These are phyloP conservation scores for Phytophthora uliginosa DNA, from an alignment of 352 stramenopile genomes.

Conservation along the genomic window DNA sequence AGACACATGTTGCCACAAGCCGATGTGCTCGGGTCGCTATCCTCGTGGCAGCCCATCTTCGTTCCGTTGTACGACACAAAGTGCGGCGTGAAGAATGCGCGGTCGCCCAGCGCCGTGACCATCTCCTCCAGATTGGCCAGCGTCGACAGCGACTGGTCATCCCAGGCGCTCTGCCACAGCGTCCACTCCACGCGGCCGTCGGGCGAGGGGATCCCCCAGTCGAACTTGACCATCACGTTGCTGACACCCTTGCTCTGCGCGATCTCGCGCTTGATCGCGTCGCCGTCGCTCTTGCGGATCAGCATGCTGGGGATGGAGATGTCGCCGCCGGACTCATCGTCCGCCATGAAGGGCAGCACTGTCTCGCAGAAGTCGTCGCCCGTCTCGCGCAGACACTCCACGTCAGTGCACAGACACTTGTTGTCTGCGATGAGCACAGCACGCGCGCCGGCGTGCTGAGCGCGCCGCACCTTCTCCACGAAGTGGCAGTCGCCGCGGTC, in stretches of 20 bases:
- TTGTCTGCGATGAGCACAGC: slow-evolving; percentile 98
- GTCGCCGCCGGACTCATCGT: slow-evolving; percentile 97
- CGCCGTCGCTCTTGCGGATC: slow-evolving; percentile 95
- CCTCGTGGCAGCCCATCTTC: slow-evolving; percentile 91
- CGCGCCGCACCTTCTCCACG: slow-evolving; percentile 95
- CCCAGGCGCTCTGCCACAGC: slow-evolving; percentile 96
- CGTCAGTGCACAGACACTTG: slow-evolving; percentile 95
- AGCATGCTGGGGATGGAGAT: slow-evolving; percentile 98
- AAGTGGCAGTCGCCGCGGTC: slow-evolving; percentile 98
- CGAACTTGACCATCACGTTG: slow-evolving; percentile 96
- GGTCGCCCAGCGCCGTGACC: slow-evolving; percentile 87
- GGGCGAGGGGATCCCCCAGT: slow-evolving; percentile 95
- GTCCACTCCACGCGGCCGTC: slow-evolving; percentile 98
- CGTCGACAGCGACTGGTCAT: slow-evolving; percentile 84
- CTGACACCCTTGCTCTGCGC: slow-evolving; percentile 87
- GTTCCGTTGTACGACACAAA: slow-evolving; percentile 98
- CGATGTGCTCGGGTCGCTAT: slow-evolving; percentile 65
- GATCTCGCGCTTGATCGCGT: slow-evolving; percentile 93
- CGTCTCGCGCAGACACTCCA: slow-evolving; percentile 74
- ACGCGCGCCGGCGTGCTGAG: slow-evolving; percentile 93
- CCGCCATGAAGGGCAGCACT: slow-evolving; percentile 91
- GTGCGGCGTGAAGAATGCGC: slow-evolving; percentile 96
- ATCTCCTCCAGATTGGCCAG: slow-evolving; percentile 89
- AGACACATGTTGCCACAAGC: slow-evolving; percentile 97
- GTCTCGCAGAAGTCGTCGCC: slow-evolving; percentile 91